Evolutionary conservation across 2,329 filamentous ascomycete species (phyloP), one percentile per base, ranked within the genome.

Genomic region (Bipolaris sorokiniana): DNA sequence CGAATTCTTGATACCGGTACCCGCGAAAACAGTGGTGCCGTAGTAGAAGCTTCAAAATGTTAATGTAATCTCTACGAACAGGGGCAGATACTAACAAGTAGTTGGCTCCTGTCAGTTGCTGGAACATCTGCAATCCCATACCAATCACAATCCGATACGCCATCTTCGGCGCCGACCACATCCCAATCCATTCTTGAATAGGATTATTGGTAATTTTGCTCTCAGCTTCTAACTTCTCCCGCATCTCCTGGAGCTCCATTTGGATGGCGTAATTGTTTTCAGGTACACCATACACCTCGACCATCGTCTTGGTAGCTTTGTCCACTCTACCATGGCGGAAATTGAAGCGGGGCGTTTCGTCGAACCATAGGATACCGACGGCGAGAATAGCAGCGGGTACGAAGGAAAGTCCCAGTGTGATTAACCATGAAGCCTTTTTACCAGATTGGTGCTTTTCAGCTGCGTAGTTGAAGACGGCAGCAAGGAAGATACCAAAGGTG

Each of bases 141-240:
- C 88, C 88, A 0, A 90, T 78, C 0, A 84, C 49, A 1, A 85
- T 85, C 26, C 88, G 81, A 72, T 89, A 86, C 5, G 84, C 67
- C 81, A 90, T 91, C 65, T 86, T 88, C 64, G 87, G 88, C 61
- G 82, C 80, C 56, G 82, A 82, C 65, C 91, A 80, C 67, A 86
- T 84, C 62, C 88, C 86, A 54, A 90, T 48, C 70, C 69, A 72
- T 31, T 70, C 66, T 18, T 66, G 62, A 86, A 83, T 86, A 88
- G 61, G 52, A 13, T 48, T 54, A 51, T 61, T 71, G 23, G 45
- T 58, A 16, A 59, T 57, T 26, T 59, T 61, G 37, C 51, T 49
- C 65, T 86, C 84, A 1, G 80, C 79, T 22, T 83, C 81, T 40
- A 84, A 73, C 64, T 86, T 85, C 16, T 78, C 71, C 49, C 79